A percentile compares a stretch with the other conserved stretches of the same genome.
phyloP scores from a whole-genome alignment of 148 eudicot genomes.

The Heliosperma pusillum region DNA sequence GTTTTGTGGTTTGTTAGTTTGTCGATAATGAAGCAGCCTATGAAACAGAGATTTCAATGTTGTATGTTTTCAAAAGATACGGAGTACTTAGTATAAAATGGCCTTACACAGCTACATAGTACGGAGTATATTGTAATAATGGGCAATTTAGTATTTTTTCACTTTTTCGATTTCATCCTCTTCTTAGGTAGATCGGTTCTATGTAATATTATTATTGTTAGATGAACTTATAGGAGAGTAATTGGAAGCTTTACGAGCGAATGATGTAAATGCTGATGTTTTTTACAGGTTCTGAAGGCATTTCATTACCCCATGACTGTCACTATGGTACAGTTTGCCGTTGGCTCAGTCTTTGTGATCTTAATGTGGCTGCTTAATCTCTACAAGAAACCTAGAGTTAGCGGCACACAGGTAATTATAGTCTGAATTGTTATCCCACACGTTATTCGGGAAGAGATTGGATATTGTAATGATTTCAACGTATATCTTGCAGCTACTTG shows the following conservation, averaged over 20 bases:
- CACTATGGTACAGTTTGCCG: constrained; percentile 70
- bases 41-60: background rate
- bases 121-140: too few relatives aligned
- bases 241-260: background rate
- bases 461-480: background rate
- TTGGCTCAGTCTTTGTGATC: constrained; percentile 67
- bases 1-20: background rate
- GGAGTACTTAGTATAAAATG: too few relatives aligned
- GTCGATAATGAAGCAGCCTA: background rate
- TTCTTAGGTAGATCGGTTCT: too few relatives aligned
- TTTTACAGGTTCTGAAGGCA: constrained; percentile 74
- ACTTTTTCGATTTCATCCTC: too few relatives aligned
- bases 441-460: background rate
- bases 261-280: constrained; percentile 13
- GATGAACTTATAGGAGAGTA: too few relatives aligned
- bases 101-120: too few relatives aligned
- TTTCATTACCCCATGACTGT: constrained; percentile 74
- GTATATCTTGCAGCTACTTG: constrained; percentile 59
- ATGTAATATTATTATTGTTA: too few relatives aligned
- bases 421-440: background rate
- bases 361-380: constrained; percentile 82
- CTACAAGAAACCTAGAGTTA: constrained; percentile 75
- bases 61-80: background rate
- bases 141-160: too few relatives aligned
- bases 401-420: constrained; percentile 62